Evolutionary conservation across 108 stramenopile genomes (phyloP), one percentile per base, ranked within the genome.

Genomic region (Schizochytrium sp.): DNA sequence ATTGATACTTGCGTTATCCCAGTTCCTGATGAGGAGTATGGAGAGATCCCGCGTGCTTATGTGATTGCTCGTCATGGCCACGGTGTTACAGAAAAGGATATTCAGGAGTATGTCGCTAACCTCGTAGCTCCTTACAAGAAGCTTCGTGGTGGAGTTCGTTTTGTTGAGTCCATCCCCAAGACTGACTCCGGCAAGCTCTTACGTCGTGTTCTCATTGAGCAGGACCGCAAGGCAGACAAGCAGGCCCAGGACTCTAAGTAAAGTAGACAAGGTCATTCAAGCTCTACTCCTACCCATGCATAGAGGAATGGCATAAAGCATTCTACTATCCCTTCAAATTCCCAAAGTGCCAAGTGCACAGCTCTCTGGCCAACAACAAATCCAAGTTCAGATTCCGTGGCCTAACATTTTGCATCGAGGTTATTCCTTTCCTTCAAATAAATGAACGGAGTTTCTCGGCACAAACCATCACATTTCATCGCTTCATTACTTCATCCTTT

Each of bases 41-140:
- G 96, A 44, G 97, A 98, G 91, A 83, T 96, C 46, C 97, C 97
- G 40, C 92, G 95, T 61, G 97, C 97, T 10, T 98, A 96, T 88
- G 93, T 96, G 56, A 96, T 96, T 2, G 89, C 94, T 55, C 93
- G 93, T 47, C 91, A 91, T 49, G 87, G 88, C 12, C 72, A 92
- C 3, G 57, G 19, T 13, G 90, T 90, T 8, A 93, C 92, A 60
- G 94, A 95, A 60, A 89, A 95, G 12, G 93, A 94, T 49, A 93
- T 98, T 57, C 91, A 93, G 61, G 92, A 96, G 28, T 97, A 94
- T 94, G 96, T 97, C 2, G 96, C 94, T 87, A 95, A 93, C 69
- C 90, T 93, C 61, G 96, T 97, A 19, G 94, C 96, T 15, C 96
- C 95, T 0, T 93, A 96, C 92, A 98, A 98, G 89, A 93, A 95